These are phyloP conservation scores for Podaxis sp. DNA, from an alignment of 768 basidiomycete genomes.

Conservation along the genomic window DNA sequence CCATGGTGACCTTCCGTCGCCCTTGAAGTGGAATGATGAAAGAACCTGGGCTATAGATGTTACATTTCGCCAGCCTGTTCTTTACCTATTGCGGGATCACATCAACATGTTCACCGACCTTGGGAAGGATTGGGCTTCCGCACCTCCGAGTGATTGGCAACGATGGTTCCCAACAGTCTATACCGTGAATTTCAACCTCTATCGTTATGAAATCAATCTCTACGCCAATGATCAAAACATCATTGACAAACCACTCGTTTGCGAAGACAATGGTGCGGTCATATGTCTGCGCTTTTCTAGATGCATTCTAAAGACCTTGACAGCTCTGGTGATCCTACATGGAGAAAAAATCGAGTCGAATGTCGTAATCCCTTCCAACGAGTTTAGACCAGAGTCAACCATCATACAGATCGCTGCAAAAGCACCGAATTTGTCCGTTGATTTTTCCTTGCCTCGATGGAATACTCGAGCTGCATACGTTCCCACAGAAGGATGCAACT, in stretches of 20 bases:
- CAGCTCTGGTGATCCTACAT: conserved; percentile 69
- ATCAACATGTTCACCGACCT: conserved; percentile 92
- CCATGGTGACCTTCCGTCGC: conserved; percentile 71
- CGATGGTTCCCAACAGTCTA: conserved; percentile 86
- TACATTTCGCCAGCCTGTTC: conserved; percentile 62
- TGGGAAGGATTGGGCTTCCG: conserved; percentile 87
- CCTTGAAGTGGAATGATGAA: conserved; percentile 76
- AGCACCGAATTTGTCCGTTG: conserved; percentile 50
- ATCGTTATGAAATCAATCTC: conserved; percentile 72
- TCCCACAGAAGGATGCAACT: conserved; percentile 50
- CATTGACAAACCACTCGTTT: conserved; percentile 79
- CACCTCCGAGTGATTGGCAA: conserved; percentile 73
- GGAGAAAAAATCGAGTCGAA: conserved; percentile 52
- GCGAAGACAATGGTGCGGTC: conserved; percentile 76
- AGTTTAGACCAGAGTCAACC: conserved; percentile 67
- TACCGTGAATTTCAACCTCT: conserved; percentile 59
- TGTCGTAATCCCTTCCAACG: conserved; percentile 61
- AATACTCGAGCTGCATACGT: conserved; percentile 76
- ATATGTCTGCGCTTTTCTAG: background rate
- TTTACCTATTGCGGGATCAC: conserved; percentile 87
- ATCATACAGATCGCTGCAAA: conserved; percentile 62
- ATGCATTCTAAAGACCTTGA: background rate
- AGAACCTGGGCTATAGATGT: conserved; percentile 80
- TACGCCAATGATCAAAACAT: conserved; percentile 97
- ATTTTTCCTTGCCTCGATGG: conserved; percentile 81